Evolutionary conservation across 352 stramenopile species (phyloP), one percentile per base, ranked within the genome.

Genomic region (Phytophthora sansomeana): DNA sequence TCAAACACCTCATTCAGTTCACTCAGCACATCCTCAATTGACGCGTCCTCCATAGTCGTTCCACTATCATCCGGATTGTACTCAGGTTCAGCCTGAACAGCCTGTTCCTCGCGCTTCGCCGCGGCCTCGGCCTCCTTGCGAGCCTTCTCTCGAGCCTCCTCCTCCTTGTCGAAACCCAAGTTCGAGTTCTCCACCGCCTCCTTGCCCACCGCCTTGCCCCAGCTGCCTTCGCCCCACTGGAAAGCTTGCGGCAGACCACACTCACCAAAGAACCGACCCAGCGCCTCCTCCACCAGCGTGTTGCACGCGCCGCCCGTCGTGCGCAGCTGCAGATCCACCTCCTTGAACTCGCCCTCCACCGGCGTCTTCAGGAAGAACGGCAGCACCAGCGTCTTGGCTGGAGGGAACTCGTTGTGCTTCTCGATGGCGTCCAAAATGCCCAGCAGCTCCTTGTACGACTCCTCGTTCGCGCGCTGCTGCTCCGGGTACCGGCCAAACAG

Each of bases 371-470:
- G 57, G 55, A 73, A 92, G 62, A 92, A 92, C 35, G 81, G 81
- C 58, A 92, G 63, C 56, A 77, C 67, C 44, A 90, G 74, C 52
- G 75, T 87, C 76, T 91, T 91, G 52, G 84, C 81, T 14, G 81
- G 80, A 58, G 84, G 84, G 51, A 90, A 93, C 70, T 89, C 80
- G 59, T 90, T 88, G 72, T 89, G 75, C 64, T 89, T 90, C 58
- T 90, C 78, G 67, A 93, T 91, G 57, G 84, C 83, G 65, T 91
- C 82, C 57, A 93, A 63, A 52, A 93, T 93, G 57, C 84, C 84
- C 72, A 93, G 76, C 38, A 93, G 73, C 65, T 93, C 84, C 66
- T 91, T 90, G 75, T 93, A 93, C 67, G 81, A 91, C 61, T 77
- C 78, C 47, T 87, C 83, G 78, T 93, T 91, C 38, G 67, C 63